Percentiles rank a stretch among this genome's conserved stretches.
Conservation (phyloP, 768 basidiomycete genomes). For the Naganishia antarctica region DNA sequence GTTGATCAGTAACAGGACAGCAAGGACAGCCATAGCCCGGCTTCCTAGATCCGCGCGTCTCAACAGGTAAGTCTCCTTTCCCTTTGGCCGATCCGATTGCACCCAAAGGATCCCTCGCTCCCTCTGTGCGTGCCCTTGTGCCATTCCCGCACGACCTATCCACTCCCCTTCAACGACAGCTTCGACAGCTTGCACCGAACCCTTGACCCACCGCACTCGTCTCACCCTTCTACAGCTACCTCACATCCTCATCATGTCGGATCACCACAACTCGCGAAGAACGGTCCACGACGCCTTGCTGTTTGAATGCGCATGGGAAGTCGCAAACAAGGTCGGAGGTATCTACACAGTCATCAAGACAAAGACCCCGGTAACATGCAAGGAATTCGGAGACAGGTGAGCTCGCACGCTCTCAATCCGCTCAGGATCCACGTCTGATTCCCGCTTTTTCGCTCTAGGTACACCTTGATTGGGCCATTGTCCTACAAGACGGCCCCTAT, state of each 20-base stretch:
- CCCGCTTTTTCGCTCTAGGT: no score
- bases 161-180: no score
- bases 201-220: neutral
- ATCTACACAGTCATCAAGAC: slow-evolving; percentile 99
- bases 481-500: slow-evolving; percentile 97
- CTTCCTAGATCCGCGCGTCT: no score
- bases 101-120: no score
- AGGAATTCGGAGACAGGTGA: slow-evolving; percentile 65
- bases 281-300: slow-evolving; percentile 63
- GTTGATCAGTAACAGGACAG: no score
- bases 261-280: slow-evolving; percentile 32
- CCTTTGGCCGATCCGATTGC: no score
- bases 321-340: slow-evolving; percentile 97
- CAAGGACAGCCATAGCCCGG: no score
- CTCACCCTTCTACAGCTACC: neutral
- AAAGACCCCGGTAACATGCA: slow-evolving; percentile 95
- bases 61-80: no score
- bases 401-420: neutral
- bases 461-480: slow-evolving; percentile 94
- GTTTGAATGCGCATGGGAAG: slow-evolving; percentile 97
- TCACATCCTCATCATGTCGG: slow-evolving; percentile 11
- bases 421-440: no score
- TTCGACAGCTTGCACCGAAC: neutral
- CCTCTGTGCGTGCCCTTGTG: no score
- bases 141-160: no score